Percentiles rank a stretch among this genome's conserved stretches.
These are phyloP conservation scores for Neopestalotiopsis sp. DNA, from an alignment of 2,329 filamentous ascomycete species.

Conservation along the genomic window DNA sequence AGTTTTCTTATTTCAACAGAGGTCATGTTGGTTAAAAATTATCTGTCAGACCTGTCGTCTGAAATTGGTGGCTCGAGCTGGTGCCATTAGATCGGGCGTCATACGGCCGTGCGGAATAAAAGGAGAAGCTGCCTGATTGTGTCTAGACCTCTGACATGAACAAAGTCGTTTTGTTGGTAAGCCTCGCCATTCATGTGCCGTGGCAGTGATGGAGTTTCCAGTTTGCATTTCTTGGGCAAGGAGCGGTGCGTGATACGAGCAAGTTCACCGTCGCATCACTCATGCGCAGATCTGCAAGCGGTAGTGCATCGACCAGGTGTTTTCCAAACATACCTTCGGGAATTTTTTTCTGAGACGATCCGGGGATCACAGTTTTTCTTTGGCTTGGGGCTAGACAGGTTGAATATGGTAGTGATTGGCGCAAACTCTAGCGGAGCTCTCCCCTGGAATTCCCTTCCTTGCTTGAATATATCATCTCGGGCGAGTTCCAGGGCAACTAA, in stretches of 20 bases:
- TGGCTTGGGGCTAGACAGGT: not conserved
- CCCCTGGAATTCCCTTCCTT: not conserved
- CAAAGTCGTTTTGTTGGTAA: not conserved
- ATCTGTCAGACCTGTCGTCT: conserved; percentile 6
- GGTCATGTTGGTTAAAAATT: not conserved
- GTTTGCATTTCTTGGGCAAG: not conserved
- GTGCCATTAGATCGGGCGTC: not conserved
- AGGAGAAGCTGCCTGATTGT: not conserved
- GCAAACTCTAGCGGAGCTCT: not conserved
- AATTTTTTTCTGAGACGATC: not conserved
- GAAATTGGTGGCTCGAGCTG: conserved; percentile 1
- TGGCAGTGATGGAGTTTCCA: not conserved
- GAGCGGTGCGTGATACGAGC: not conserved
- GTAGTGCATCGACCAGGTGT: conserved; percentile 1
- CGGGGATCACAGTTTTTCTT: not conserved
- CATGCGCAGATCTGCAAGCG: not conserved
- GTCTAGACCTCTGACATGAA: not conserved
- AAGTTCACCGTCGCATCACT: not conserved
- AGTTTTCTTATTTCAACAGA: not conserved
- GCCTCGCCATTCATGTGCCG: not conserved
- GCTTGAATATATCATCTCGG: conserved; percentile 1
- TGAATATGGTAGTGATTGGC: not conserved
- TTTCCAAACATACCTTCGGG: not conserved
- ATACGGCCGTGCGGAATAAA: not conserved
- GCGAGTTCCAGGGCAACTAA: conserved; percentile 19